phyloP scores from a whole-genome alignment of 768 basidiomycete genomes.

The Tylopilus vinaceipallidus region DNA sequence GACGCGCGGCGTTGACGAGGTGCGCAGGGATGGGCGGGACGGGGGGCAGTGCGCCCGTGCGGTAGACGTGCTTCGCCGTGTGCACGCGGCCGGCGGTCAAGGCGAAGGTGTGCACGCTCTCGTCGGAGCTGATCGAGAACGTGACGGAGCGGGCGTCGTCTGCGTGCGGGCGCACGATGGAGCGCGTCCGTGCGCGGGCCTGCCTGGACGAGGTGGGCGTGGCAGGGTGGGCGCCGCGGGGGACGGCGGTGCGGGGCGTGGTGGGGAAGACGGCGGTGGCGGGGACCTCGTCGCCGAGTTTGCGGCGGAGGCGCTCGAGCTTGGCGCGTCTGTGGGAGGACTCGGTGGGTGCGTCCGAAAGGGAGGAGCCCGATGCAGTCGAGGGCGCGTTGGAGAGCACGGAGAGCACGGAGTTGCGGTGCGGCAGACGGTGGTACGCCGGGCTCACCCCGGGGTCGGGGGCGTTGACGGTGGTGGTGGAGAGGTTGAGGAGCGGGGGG shows the following conservation, averaged over 20 bases:
- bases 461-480: neutral
- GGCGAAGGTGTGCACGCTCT: slow-evolving; percentile 24
- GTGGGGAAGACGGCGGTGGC: slow-evolving; percentile 56
- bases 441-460: slow-evolving; percentile 6
- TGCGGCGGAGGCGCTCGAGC: slow-evolving; percentile 61
- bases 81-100: slow-evolving; percentile 19
- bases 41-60: slow-evolving; percentile 25
- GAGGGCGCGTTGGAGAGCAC: slow-evolving; percentile 21
- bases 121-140: slow-evolving; percentile 29
- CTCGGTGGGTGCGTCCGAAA: slow-evolving; percentile 34
- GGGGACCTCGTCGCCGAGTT: slow-evolving; percentile 63
- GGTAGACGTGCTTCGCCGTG: slow-evolving; percentile 15
- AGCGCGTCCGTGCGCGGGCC: slow-evolving; percentile 3
- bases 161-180: slow-evolving; percentile 2
- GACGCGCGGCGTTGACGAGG: neutral
- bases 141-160: slow-evolving; percentile 23
- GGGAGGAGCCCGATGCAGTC: slow-evolving; percentile 24
- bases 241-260: slow-evolving; percentile 10
- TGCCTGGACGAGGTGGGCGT: slow-evolving; percentile 6
- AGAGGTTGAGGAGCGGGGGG: slow-evolving; percentile 24
- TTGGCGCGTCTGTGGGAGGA: slow-evolving; percentile 48
- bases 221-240: no score
- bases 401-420: slow-evolving; percentile 21
- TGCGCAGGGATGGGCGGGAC: slow-evolving; percentile 24
- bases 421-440: slow-evolving; percentile 9